Evolutionary conservation across 352 stramenopile genomes (phyloP).

Genomic region (Globisporangium abappressorium): DNA sequence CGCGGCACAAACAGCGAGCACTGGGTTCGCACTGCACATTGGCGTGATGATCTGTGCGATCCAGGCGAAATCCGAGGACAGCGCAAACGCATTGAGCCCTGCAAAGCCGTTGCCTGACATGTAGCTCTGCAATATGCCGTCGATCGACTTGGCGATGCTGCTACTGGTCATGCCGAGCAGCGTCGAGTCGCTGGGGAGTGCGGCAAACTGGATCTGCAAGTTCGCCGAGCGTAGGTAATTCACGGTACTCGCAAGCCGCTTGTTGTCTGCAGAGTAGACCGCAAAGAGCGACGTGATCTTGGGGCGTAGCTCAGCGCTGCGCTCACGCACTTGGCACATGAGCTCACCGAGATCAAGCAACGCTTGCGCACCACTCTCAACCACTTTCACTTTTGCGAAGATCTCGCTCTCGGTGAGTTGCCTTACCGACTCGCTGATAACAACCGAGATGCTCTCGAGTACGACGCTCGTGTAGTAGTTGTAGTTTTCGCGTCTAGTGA

Average conservation of each 20-base stretch:
- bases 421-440: neutral
- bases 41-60: neutral
- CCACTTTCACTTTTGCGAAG: neutral
- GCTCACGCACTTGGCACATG: neutral
- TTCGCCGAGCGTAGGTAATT: conserved; percentile 1
- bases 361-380: neutral
- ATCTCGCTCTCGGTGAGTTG: neutral
- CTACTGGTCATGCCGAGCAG: neutral
- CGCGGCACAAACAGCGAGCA: neutral
- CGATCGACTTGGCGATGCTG: conserved; percentile 5
- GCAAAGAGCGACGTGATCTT: neutral
- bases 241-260: neutral
- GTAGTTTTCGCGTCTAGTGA: conserved; percentile 8
- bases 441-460: conserved; percentile 13
- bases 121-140: neutral
- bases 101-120: neutral
- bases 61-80: neutral
- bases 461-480: conserved; percentile 20
- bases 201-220: neutral
- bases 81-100: neutral
- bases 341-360: conserved; percentile 4
- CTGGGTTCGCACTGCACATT: neutral
- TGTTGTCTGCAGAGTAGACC: neutral
- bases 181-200: neutral
- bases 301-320: neutral